Conservation (phyloP, 805 yeast species). For the Suhomyces canberraensis region DNA sequence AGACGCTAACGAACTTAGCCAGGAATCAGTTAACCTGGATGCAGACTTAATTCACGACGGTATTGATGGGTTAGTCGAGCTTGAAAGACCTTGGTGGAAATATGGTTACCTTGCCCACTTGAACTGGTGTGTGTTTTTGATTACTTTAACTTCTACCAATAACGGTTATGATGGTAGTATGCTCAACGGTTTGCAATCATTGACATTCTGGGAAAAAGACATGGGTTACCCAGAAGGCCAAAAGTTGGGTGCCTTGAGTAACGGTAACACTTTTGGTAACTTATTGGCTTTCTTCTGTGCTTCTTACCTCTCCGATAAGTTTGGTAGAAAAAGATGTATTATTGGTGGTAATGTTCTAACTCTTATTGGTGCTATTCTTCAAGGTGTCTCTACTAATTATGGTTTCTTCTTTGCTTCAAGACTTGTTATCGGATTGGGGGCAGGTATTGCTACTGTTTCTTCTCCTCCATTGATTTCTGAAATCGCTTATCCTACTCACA, state of each 20-base stretch:
- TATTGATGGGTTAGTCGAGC: conserved; percentile 4
- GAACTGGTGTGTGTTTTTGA: conserved; percentile 35
- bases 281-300: conserved; percentile 27
- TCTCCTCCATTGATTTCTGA: conserved; percentile 52
- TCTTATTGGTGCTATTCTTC: conserved; percentile 36
- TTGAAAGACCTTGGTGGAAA: conserved; percentile 27
- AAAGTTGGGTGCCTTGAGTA: conserved; percentile 20
- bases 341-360: conserved; percentile 22
- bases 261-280: conserved; percentile 34
- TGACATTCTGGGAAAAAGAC: conserved; percentile 37
- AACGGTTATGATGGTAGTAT: conserved; percentile 30
- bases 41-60: neutral
- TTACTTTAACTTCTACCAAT: conserved; percentile 46
- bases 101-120: conserved; percentile 38
- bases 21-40: conserved; percentile 2
- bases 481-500: conserved; percentile 43
- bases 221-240: conserved; percentile 26
- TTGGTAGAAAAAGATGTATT: conserved; percentile 37
- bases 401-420: conserved; percentile 43
- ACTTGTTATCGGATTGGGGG: conserved; percentile 48
- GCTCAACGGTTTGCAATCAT: conserved; percentile 50
- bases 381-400: conserved; percentile 33
- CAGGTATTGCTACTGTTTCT: conserved; percentile 38
- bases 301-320: conserved; percentile 31
- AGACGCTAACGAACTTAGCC: neutral